These are phyloP conservation scores for Hypoxylon trugodes DNA, from an alignment of 495 filamentous ascomycete genomes.

Conservation along the genomic window DNA sequence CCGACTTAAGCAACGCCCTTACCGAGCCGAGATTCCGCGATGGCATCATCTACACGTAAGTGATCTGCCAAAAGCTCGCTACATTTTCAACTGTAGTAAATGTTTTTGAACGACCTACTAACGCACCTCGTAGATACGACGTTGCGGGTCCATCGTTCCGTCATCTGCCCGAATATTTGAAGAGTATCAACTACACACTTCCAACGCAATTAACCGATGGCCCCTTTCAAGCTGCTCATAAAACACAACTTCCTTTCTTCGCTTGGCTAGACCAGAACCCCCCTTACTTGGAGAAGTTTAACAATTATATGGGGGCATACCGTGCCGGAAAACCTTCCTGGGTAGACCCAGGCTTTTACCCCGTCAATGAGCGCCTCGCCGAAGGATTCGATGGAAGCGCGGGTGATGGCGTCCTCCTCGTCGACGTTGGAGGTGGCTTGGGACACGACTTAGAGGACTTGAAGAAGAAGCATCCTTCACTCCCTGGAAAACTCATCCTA, in stretches of 20 bases:
- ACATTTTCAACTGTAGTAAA: constrained; percentile 18
- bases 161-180: constrained; percentile 32
- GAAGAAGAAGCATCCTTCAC: constrained; percentile 45
- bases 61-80: too few relatives aligned
- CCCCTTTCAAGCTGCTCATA: constrained; percentile 43
- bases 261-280: constrained; percentile 39
- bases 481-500: constrained; percentile 55
- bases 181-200: constrained; percentile 36
- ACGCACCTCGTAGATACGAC: constrained; percentile 8
- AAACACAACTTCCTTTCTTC: constrained; percentile 43
- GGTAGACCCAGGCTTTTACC: constrained; percentile 61
- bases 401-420: constrained; percentile 1
- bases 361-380: constrained; percentile 52
- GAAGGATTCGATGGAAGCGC: constrained; percentile 27
- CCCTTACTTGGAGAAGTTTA: constrained; percentile 51
- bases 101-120: not conserved
- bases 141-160: constrained; percentile 27
- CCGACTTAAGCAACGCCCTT: constrained; percentile 53
- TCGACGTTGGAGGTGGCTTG: constrained; percentile 12
- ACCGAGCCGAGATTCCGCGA: constrained; percentile 41
- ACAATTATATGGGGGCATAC: constrained; percentile 61
- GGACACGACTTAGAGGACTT: constrained; percentile 18
- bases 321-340: constrained; percentile 58
- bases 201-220: constrained; percentile 41
- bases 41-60: constrained; percentile 43